phyloP scores from a whole-genome alignment of 2,329 filamentous ascomycete genomes.

The Xylariales sp. region DNA sequence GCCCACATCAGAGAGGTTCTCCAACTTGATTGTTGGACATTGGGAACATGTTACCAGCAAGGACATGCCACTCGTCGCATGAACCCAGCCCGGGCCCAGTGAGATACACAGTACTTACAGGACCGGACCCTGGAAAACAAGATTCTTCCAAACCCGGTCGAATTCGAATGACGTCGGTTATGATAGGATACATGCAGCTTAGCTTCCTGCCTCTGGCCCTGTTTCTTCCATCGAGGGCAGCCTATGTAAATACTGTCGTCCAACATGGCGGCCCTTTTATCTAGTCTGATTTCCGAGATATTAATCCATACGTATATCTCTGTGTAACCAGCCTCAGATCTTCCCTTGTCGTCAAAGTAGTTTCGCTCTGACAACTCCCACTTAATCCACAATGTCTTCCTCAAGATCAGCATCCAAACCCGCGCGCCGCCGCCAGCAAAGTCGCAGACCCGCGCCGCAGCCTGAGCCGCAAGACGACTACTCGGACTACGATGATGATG shows the following conservation, averaged over 20 bases:
- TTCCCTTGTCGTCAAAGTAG: no score
- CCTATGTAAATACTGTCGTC: conserved; percentile 16
- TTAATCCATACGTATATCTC: no score
- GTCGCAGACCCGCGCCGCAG: conserved; percentile 17
- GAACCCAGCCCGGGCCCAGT: no score
- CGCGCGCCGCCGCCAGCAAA: conserved; percentile 11
- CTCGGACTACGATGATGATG: conserved; percentile 14
- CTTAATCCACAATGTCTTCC: conserved; percentile 8
- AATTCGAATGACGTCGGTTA: conserved; percentile 4
- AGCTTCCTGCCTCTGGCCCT: background rate
- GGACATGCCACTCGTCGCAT: background rate
- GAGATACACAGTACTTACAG: background rate
- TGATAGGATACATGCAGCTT: background rate
- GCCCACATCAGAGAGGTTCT: no score
- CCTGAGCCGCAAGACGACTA: conserved; percentile 20
- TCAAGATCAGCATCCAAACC: conserved; percentile 14
- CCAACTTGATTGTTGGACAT: background rate
- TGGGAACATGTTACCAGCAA: background rate
- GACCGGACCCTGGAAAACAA: conserved; percentile 3
- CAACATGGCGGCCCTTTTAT: background rate
- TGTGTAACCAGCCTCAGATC: no score
- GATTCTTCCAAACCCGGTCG: conserved; percentile 1
- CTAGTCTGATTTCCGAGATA: no score
- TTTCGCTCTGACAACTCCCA: no score
- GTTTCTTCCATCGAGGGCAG: background rate